Evolutionary conservation across 768 basidiomycete genomes (phyloP), one percentile per base, ranked within the genome.

Genomic region (Trametes cingulata): DNA sequence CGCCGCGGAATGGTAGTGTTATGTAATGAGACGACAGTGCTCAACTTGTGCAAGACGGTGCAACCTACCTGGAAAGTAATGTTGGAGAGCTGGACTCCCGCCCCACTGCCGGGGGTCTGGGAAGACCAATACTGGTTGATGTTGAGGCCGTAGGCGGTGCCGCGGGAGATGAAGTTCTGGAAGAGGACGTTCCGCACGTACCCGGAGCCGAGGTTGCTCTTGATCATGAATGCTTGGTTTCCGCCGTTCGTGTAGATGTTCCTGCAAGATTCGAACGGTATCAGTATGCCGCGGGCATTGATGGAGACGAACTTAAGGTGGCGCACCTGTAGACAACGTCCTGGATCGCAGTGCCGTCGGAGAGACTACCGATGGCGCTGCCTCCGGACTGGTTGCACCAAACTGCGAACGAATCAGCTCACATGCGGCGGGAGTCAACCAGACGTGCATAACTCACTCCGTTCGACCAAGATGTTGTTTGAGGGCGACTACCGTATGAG

Each of bases 321-420:
- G 46, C 54, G 2, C 22, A 61, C 60, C 40, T 58, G 43, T 72
- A 72, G n/a, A 66, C 15, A 17, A 72, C 58, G 45, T 72, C 65
- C 56, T 61, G 35, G 56, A 72, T 68, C 20, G 65, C 57, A 6
- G 69, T 72, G n/a, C 68, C 68, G 15, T 61, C 63, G 4, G 65
- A 67, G 12, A 72, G 60, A 36, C 63, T 65, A 20, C 71, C 71
- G 24, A 72, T 72, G 19, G 71, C 71, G 39, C 63, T 66, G n/a
- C 71, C 71, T 3, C 71, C 71, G 15, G 65, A 67, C 52, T 69
- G 69, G 64, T 73, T 73, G 67, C 72, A 73, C 69, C 69, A 72
- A 39, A 73, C 64, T 65, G 12, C n/a, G 17, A 22, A 33, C 22
- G 1, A 6, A 14, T 40, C 25, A 45, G 19, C 9, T 20, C 4